A percentile compares a stretch with the other conserved stretches of the same genome.
phyloP scores from a whole-genome alignment of 2,329 filamentous ascomycete species.

The Hymenoscyphus fraxineus region DNA sequence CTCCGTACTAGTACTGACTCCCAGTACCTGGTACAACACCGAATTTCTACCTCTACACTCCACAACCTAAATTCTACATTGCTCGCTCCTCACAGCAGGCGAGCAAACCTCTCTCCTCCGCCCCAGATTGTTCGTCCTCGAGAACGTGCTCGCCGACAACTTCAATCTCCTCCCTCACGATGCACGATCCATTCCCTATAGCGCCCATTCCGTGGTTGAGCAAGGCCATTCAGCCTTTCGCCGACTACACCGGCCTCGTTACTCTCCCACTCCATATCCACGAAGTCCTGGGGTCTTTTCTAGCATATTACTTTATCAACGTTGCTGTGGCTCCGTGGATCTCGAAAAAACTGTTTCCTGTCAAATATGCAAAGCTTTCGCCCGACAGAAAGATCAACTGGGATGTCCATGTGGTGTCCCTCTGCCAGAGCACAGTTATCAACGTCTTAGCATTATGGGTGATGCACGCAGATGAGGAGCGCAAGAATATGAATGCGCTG shows the following conservation, averaged over 20 bases:
- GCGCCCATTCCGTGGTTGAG: slow-evolving; percentile 52
- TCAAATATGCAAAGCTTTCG: slow-evolving; percentile 59
- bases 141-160: background rate
- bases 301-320: slow-evolving; percentile 67
- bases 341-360: slow-evolving; percentile 58
- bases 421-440: slow-evolving; percentile 72
- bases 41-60: background rate
- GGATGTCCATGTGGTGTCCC: slow-evolving; percentile 83
- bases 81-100: slow-evolving; percentile 5
- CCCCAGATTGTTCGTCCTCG: background rate
- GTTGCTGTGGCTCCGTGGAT: slow-evolving; percentile 63
- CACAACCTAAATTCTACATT: slow-evolving; percentile 3
- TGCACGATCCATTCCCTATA: slow-evolving; percentile 69
- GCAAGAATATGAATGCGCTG: slow-evolving; percentile 60
- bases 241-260: slow-evolving; percentile 57
- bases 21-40: too few species aligned
- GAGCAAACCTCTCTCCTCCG: background rate
- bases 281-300: slow-evolving; percentile 64
- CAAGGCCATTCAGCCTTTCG: slow-evolving; percentile 57
- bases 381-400: slow-evolving; percentile 67
- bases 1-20: too few species aligned
- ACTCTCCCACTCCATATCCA: slow-evolving; percentile 74
- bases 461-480: slow-evolving; percentile 65
- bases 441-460: slow-evolving; percentile 70
- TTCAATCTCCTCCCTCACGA: slow-evolving; percentile 36